Percentiles rank a stretch among this genome's conserved stretches.
phyloP scores from a whole-genome alignment of 495 filamentous ascomycete species.

The Poronia punctata region DNA sequence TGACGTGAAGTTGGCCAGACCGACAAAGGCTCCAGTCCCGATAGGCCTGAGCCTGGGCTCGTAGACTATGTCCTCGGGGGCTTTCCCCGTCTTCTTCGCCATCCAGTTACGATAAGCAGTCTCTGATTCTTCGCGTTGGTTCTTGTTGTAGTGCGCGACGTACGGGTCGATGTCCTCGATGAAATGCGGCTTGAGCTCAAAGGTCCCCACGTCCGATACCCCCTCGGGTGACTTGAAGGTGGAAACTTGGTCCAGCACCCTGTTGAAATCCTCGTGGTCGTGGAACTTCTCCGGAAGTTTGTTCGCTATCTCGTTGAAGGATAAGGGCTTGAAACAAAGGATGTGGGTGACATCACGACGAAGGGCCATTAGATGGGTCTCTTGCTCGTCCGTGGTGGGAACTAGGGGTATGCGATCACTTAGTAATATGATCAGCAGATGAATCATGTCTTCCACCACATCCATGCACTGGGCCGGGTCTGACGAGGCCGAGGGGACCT shows the following conservation, averaged over 20 bases:
- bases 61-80: conserved; percentile 79
- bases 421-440: conserved; percentile 82
- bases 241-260: conserved; percentile 83
- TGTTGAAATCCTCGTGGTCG: conserved; percentile 69
- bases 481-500: conserved; percentile 53
- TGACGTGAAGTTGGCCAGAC: conserved; percentile 68
- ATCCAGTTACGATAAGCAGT: conserved; percentile 76
- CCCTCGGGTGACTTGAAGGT: conserved; percentile 86
- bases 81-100: conserved; percentile 79
- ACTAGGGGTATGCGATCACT: conserved; percentile 81
- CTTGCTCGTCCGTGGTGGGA: conserved; percentile 57
- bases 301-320: conserved; percentile 78
- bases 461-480: conserved; percentile 85
- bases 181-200: conserved; percentile 81
- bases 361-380: conserved; percentile 62
- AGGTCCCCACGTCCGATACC: conserved; percentile 83
- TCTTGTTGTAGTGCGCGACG: conserved; percentile 88
- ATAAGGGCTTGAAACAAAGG: conserved; percentile 90
- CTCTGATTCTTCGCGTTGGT: conserved; percentile 95
- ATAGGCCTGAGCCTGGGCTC: conserved; percentile 83
- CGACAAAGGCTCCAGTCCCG: conserved; percentile 63
- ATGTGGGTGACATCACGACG: conserved; percentile 87
- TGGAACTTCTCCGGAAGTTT: conserved; percentile 81
- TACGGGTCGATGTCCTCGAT: conserved; percentile 88
- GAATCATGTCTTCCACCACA: conserved; percentile 91